These are phyloP conservation scores for Macadamia tetraphylla DNA, from an alignment of 164 flowering plant species.

Conservation along the genomic window DNA sequence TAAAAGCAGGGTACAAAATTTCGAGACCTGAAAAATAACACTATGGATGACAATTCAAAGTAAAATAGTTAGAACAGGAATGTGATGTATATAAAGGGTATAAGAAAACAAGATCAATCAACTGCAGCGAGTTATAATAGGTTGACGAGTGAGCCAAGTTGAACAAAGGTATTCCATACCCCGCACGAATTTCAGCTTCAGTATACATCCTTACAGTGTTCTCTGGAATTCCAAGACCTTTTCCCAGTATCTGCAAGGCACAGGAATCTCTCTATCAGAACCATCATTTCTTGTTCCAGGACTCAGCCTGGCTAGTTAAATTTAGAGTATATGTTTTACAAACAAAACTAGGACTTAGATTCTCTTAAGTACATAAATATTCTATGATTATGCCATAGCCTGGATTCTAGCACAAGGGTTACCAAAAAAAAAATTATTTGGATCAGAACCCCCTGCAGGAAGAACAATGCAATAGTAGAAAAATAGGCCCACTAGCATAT, in stretches of 20 bases:
- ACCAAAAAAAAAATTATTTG: too few species aligned
- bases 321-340: background rate
- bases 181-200: constrained; percentile 98
- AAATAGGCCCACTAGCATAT: background rate
- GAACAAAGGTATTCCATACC: constrained; percentile 43
- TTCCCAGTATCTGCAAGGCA: constrained; percentile 64
- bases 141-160: background rate
- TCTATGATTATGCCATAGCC: too few species aligned
- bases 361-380: too few species aligned
- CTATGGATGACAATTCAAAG: constrained; percentile 31
- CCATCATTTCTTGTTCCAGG: background rate
- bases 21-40: constrained; percentile 93
- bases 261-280: constrained; percentile 4
- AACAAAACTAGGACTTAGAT: too few species aligned
- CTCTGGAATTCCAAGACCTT: constrained; percentile 84
- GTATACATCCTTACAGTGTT: constrained; percentile 77
- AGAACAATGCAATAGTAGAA: too few species aligned
- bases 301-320: background rate
- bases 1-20: constrained; percentile 67
- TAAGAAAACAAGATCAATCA: background rate
- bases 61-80: constrained; percentile 6
- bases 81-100: background rate
- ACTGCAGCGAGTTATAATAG: background rate
- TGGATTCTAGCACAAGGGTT: too few species aligned
- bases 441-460: too few species aligned